Evolutionary conservation across 768 basidiomycete species (phyloP).

Genomic region (Kwoniella newhampshirensis): DNA sequence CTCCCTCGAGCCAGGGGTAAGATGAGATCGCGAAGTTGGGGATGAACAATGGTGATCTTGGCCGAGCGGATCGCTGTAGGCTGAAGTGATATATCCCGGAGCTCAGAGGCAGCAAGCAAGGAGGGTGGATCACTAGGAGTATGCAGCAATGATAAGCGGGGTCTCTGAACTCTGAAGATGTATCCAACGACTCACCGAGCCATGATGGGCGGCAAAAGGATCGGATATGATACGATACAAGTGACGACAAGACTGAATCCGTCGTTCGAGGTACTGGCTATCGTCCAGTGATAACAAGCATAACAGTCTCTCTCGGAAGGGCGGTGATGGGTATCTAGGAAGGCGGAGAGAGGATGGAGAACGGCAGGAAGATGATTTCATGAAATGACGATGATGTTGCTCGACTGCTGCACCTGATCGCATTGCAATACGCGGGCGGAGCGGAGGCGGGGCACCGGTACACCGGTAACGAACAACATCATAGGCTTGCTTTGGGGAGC

Average conservation of each 20-base stretch:
- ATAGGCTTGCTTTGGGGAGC: too few species aligned
- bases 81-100: conserved; percentile 34
- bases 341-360: too few species aligned
- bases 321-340: too few species aligned
- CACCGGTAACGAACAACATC: too few species aligned
- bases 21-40: conserved; percentile 73
- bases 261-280: too few species aligned
- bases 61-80: conserved; percentile 35
- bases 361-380: too few species aligned
- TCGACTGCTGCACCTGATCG: too few species aligned
- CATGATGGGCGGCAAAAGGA: conserved; percentile 7
- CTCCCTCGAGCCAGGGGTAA: conserved; percentile 61
- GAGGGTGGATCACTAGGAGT: conserved; percentile 16
- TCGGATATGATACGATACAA: not conserved
- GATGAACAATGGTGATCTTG: conserved; percentile 48
- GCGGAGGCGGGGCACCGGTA: too few species aligned
- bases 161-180: not conserved
- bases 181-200: conserved; percentile 15
- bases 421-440: too few species aligned
- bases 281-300: too few species aligned
- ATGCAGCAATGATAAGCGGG: not conserved
- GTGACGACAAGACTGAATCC: not conserved
- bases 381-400: too few species aligned
- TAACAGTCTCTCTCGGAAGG: too few species aligned
- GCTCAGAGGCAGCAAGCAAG: conserved; percentile 32